phyloP scores from a whole-genome alignment of 2,329 filamentous ascomycete genomes.

The Colletotrichum falcatum region DNA sequence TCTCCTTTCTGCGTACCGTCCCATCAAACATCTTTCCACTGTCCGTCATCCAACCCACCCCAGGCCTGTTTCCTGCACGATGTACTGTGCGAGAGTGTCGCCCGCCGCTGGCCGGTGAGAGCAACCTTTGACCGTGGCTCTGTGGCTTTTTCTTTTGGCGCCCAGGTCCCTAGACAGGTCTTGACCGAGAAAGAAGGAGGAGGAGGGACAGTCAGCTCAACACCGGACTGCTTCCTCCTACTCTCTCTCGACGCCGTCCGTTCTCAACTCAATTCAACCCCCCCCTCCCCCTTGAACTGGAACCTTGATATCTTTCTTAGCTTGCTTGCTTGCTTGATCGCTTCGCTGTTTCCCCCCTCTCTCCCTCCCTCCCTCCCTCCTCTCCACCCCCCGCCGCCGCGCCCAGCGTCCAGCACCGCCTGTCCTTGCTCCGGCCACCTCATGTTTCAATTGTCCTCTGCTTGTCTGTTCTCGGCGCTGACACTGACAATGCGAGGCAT shows the following conservation, averaged over 20 bases:
- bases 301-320: background rate
- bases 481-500: background rate
- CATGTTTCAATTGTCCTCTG: slow-evolving; percentile 27
- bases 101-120: background rate
- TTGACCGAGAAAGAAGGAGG: background rate
- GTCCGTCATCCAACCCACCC: slow-evolving; percentile 17
- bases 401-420: background rate
- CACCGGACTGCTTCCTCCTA: slow-evolving; percentile 2
- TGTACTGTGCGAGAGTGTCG: slow-evolving; percentile 11
- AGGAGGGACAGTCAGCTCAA: background rate
- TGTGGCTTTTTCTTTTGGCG: background rate
- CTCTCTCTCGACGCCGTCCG: background rate
- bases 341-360: background rate
- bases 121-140: slow-evolving; percentile 5
- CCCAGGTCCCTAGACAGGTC: background rate
- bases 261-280: no score
- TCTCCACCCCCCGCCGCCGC: background rate
- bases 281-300: background rate
- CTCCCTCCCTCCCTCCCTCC: no score
- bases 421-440: slow-evolving; percentile 17
- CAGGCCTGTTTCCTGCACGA: slow-evolving; percentile 6
- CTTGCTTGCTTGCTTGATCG: background rate
- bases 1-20: background rate
- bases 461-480: slow-evolving; percentile 26
- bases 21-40: slow-evolving; percentile 36